Evolutionary conservation across 1,284 basidiomycete genomes (phyloP).

Genomic region (Apiotrichum domesticum): DNA sequence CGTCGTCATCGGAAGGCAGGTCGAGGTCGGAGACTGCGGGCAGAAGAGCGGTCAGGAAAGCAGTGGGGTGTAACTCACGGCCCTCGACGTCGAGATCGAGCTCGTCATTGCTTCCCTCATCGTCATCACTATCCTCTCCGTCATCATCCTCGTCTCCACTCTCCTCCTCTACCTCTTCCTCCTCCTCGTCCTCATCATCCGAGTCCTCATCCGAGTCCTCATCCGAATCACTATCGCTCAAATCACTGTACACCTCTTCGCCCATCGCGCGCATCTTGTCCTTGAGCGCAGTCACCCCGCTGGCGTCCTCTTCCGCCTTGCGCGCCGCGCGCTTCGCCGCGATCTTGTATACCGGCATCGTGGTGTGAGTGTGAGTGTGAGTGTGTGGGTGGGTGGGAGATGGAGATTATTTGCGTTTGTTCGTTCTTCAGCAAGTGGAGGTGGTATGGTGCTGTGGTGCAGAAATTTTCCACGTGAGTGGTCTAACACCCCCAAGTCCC

Average conservation of each 20-base stretch:
- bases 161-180: conserved; percentile 10
- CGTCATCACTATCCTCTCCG: background rate
- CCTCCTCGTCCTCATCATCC: conserved; percentile 5
- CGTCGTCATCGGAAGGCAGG: too few relatives aligned
- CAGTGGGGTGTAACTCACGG: conserved; percentile 7
- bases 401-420: too few relatives aligned
- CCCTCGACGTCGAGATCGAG: background rate
- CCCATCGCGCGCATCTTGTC: conserved; percentile 52
- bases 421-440: too few relatives aligned
- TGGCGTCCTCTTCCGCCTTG: conserved; percentile 59
- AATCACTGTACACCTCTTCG: conserved; percentile 9
- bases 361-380: too few relatives aligned
- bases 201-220: conserved; percentile 19
- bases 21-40: conserved; percentile 1
- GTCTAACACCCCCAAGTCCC: too few relatives aligned
- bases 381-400: too few relatives aligned
- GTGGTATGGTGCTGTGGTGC: too few relatives aligned
- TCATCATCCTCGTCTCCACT: conserved; percentile 9
- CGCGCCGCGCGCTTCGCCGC: conserved; percentile 63
- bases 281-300: conserved; percentile 58
- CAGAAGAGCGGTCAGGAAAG: background rate
- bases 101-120: background rate
- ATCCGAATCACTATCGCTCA: conserved; percentile 1
- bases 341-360: conserved; percentile 65
- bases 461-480: too few relatives aligned